Evolutionary conservation across 805 yeast species (phyloP).

Genomic region (Yarrowia sp.): DNA sequence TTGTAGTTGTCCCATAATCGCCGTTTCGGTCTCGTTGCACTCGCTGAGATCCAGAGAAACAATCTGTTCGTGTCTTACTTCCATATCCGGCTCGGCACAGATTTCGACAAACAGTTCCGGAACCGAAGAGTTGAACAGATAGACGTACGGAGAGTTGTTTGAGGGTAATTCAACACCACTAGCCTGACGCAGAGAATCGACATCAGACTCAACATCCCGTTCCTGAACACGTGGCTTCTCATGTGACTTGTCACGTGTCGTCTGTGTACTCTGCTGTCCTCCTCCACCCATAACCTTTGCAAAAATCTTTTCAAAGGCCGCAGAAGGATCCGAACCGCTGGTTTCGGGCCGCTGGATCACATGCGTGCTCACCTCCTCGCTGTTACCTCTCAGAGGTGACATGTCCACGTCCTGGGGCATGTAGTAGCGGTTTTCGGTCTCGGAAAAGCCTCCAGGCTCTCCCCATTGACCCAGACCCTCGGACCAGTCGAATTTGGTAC

Average conservation of each 20-base stretch:
- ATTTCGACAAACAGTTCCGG: background rate
- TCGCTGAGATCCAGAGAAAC: background rate
- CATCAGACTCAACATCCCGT: too few species aligned
- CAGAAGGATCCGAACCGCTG: background rate
- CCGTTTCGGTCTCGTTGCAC: background rate
- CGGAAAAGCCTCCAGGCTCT: background rate
- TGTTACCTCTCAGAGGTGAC: background rate
- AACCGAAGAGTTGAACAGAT: background rate
- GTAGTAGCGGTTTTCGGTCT: background rate
- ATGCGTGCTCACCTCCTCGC: background rate
- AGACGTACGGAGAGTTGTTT: background rate
- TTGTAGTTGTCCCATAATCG: background rate
- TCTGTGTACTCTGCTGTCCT: background rate
- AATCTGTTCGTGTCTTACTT: background rate
- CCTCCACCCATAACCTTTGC: background rate
- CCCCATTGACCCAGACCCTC: background rate
- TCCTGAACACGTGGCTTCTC: too few species aligned
- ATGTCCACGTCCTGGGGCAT: background rate
- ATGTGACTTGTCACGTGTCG: background rate
- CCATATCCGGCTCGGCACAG: slow-evolving; percentile 9
- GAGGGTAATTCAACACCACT: background rate
- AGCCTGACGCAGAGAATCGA: background rate
- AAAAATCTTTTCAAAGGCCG: background rate
- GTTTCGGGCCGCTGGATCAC: background rate
- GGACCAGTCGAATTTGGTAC: background rate